Evolutionary conservation across 495 filamentous ascomycete genomes (phyloP), one percentile per base, ranked within the genome.

Genomic region (Pyrenopolyporus hunteri): DNA sequence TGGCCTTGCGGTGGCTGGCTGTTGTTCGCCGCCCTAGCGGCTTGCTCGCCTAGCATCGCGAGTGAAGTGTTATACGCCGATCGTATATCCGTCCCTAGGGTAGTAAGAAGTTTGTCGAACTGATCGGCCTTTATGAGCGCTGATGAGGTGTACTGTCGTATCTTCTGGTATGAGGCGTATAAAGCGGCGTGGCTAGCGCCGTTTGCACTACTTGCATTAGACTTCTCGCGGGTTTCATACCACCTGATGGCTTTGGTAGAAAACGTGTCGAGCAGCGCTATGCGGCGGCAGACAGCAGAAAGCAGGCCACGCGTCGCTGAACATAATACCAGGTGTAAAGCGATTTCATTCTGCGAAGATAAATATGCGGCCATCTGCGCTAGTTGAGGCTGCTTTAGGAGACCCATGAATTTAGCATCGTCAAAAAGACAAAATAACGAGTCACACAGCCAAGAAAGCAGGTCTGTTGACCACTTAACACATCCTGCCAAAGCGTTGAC

Each of bases 281-380:
- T 80, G 23, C 83, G 83, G 43, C 85, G 87, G 71, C 86, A 90
- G 51, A 85, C 80, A 33, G 85, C 86, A 13, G 81, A 82, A 46
- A 93, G 76, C 63, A 92, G 87, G 37, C 84, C 82, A 8, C 91
- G 85, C 10, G 89, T 87, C 60, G 88, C 85, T 45, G 87, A 90
- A 54, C 86, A 87, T 17, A 93, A 82, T 42, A 92, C 75, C 42
- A 92, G 76, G 57, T 90, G 77, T 19, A 95, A 78, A 19, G 87
- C 77, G 10, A 90, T 72, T 26, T 82, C 75, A 36, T 78, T 78
- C 22, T 75, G 74, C 7, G 70, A 53, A 7, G 72, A 73, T 19
- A 84, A 68, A 43, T 81, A 78, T 9, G 29, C 50, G 22, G 76
- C 70, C 55, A 83, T 68, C 43, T 82, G 78, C 16, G 75, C 59